phyloP scores from a whole-genome alignment of 2,329 filamentous ascomycete species.

The Gaeumannomyces tritici region DNA sequence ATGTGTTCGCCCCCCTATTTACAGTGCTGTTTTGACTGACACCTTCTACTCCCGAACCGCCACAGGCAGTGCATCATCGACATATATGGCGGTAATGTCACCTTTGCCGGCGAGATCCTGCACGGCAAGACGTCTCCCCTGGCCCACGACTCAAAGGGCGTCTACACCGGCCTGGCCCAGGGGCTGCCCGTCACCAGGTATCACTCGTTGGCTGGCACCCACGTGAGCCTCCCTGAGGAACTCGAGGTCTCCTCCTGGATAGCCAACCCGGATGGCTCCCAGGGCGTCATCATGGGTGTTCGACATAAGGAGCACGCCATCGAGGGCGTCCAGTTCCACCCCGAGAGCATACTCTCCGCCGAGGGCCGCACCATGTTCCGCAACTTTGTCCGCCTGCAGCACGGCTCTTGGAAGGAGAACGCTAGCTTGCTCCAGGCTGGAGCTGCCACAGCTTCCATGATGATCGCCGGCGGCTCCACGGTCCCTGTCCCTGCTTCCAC shows the following conservation, averaged over 20 bases:
- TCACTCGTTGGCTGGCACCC: slow-evolving; percentile 89
- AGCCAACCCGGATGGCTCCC: slow-evolving; percentile 62
- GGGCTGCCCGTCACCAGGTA: slow-evolving; percentile 86
- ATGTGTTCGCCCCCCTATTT: background rate
- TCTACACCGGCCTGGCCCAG: slow-evolving; percentile 74
- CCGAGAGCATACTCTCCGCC: slow-evolving; percentile 90
- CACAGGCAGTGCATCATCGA: slow-evolving; percentile 87
- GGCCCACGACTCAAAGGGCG: slow-evolving; percentile 82
- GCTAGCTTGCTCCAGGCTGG: slow-evolving; percentile 32
- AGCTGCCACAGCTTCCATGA: no score
- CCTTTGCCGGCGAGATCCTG: slow-evolving; percentile 88
- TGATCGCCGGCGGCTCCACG: no score
- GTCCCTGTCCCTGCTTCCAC: background rate
- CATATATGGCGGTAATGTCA: slow-evolving; percentile 83
- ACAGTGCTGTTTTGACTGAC: background rate
- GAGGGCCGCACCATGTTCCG: slow-evolving; percentile 82
- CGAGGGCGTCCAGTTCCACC: slow-evolving; percentile 97
- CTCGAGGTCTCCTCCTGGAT: slow-evolving; percentile 91
- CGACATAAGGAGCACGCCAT: slow-evolving; percentile 83
- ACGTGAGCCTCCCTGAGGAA: slow-evolving; percentile 73
- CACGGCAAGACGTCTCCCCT: slow-evolving; percentile 95
- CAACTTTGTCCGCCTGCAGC: slow-evolving; percentile 82
- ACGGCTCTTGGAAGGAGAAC: slow-evolving; percentile 87
- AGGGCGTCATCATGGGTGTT: slow-evolving; percentile 91
- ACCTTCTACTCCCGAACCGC: background rate